These are phyloP conservation scores for Corymbia citriodora DNA, from an alignment of 441 rosid genomes.

Conservation along the genomic window DNA sequence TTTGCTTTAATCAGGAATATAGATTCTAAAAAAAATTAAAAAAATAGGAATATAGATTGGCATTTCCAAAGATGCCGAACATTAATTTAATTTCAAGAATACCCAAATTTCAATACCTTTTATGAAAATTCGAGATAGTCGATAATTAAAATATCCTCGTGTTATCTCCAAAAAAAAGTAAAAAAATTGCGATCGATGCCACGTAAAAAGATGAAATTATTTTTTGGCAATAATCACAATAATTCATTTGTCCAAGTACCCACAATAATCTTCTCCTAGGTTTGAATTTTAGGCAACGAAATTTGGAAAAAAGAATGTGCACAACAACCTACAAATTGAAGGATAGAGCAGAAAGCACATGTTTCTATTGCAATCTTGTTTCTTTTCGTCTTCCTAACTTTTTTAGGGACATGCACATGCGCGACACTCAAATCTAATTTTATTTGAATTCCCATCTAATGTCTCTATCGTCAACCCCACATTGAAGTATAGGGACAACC, in stretches of 20 bases:
- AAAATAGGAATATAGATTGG: not conserved
- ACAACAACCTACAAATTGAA: not conserved
- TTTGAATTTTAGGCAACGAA: not conserved
- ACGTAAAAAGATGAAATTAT: not conserved
- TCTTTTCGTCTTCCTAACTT: not conserved
- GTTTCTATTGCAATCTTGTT: not conserved
- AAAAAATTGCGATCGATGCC: not conserved
- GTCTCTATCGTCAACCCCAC: not conserved
- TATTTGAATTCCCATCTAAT: not conserved
- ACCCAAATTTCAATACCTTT: not conserved
- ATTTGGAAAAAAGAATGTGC: fast-evolving
- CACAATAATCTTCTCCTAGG: not conserved
- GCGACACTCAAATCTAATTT: not conserved
- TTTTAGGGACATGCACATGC: not conserved
- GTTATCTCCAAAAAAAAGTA: not conserved
- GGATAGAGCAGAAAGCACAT: not conserved
- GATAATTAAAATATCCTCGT: not conserved
- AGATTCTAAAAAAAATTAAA: no score
- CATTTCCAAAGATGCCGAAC: not conserved
- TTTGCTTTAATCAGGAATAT: not conserved
- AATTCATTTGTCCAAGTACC: not conserved
- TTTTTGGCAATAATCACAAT: not conserved
- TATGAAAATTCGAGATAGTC: not conserved
- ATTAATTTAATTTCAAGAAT: not conserved
- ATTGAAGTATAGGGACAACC: not conserved